Evolutionary conservation across 345 rosid genomes (phyloP).

Genomic region (Adansonia digitata): DNA sequence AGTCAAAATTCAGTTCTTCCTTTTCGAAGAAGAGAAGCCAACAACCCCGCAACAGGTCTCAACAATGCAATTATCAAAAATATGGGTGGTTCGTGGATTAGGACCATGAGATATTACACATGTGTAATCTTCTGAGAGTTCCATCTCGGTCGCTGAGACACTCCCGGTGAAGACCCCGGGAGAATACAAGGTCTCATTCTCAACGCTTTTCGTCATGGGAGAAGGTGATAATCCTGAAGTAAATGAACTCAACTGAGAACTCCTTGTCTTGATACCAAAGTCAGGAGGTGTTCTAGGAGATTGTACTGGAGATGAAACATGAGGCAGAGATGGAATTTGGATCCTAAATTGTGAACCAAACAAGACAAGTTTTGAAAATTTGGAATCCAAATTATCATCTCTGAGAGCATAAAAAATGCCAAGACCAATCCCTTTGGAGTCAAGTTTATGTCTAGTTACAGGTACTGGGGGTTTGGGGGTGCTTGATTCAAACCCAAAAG

Average conservation of each 20-base stretch:
- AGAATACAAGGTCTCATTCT: slow-evolving; percentile 35
- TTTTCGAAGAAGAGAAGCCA: slow-evolving; percentile 32
- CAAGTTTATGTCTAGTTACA: slow-evolving; percentile 47
- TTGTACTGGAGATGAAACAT: slow-evolving; percentile 25
- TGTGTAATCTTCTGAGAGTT: slow-evolving; percentile 86
- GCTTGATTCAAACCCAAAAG: slow-evolving; percentile 47
- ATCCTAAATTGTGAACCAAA: slow-evolving; percentile 80
- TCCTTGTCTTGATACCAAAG: slow-evolving; percentile 63
- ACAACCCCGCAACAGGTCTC: slow-evolving; percentile 58
- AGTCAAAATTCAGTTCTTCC: slow-evolving; percentile 20
- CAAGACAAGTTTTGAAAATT: slow-evolving; percentile 43
- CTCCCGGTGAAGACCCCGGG: slow-evolving; percentile 37
- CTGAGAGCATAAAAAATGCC: slow-evolving; percentile 60
- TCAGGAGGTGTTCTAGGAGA: slow-evolving; percentile 58
- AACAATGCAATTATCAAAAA: slow-evolving; percentile 72
- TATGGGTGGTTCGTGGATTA: slow-evolving; percentile 81
- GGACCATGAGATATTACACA: slow-evolving; percentile 86
- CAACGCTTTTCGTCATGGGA: slow-evolving; percentile 25
- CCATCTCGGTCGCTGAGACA: slow-evolving; percentile 64
- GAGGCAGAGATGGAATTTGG: slow-evolving; percentile 56
- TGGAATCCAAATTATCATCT: slow-evolving; percentile 31
- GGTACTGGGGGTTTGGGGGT: slow-evolving; percentile 34
- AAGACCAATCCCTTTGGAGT: slow-evolving; percentile 56
- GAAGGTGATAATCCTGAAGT: slow-evolving; percentile 30
- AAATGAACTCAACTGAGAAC: slow-evolving; percentile 32